phyloP scores from a whole-genome alignment of 345 rosid genomes.

The Lepidium africanum region DNA sequence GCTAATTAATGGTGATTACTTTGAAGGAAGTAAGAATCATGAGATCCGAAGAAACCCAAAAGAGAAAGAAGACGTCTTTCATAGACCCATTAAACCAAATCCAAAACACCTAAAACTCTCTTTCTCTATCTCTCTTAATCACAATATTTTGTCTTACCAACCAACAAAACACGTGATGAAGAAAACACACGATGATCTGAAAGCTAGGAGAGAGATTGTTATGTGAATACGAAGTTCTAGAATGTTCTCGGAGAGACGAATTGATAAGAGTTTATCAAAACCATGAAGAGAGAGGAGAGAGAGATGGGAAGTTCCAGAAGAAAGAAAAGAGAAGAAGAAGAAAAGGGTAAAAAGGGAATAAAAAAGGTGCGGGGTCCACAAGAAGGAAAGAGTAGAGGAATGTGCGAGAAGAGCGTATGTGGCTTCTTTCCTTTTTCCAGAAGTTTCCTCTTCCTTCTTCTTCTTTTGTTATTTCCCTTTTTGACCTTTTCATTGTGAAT shows the following conservation, averaged over 20 bases:
- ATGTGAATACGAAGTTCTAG: slow-evolving; percentile 44
- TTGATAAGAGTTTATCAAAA: slow-evolving; percentile 29
- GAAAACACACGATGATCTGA: slow-evolving; percentile 4
- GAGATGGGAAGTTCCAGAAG: slow-evolving; percentile 39
- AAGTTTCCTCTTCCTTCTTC: slow-evolving; percentile 30
- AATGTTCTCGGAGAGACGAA: slow-evolving; percentile 56
- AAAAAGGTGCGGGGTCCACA: slow-evolving; percentile 14
- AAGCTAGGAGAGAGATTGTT: neutral
- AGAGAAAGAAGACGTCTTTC: slow-evolving; percentile 3
- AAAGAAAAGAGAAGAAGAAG: slow-evolving; percentile 11
- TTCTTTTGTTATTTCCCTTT: neutral
- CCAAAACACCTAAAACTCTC: neutral
- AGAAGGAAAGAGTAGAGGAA: slow-evolving; percentile 22
- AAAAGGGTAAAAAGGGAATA: slow-evolving; percentile 15
- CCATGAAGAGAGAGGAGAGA: neutral
- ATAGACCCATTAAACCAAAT: slow-evolving; percentile 12
- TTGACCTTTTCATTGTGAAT: neutral
- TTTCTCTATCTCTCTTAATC: neutral
- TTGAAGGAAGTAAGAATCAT: slow-evolving; percentile 1
- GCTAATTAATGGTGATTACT: neutral
- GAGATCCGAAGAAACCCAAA: neutral
- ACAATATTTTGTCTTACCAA: neutral
- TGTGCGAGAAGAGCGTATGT: slow-evolving; percentile 30
- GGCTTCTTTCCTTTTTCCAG: slow-evolving; percentile 38
- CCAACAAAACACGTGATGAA: slow-evolving; percentile 15